A percentile compares a stretch with the other conserved stretches of the same genome.
Conservation (phyloP, 2,329 filamentous ascomycete genomes). For the Pseudocercospora vitis region DNA sequence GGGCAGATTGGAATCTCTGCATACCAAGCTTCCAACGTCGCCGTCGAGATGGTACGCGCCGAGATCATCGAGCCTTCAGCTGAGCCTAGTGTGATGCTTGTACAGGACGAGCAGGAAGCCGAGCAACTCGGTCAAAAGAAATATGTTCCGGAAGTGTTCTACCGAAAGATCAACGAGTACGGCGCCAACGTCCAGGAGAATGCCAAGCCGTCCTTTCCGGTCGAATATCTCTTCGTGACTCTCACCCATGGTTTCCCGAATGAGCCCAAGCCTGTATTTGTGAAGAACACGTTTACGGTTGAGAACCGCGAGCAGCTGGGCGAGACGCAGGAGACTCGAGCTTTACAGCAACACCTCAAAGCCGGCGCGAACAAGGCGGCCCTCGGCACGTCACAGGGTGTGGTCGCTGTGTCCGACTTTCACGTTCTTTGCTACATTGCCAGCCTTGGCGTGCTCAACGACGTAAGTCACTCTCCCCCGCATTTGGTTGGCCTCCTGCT, state of each 20-base stretch:
- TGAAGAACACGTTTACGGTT: constrained; percentile 80
- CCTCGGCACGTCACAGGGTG: constrained; percentile 62
- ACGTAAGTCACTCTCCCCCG: constrained; percentile 56
- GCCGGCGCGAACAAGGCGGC: constrained; percentile 51
- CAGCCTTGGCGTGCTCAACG: constrained; percentile 74
- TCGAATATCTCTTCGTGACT: constrained; percentile 94
- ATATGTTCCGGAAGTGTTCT: constrained; percentile 98
- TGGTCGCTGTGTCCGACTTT: constrained; percentile 81
- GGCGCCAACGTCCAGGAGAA: constrained; percentile 95
- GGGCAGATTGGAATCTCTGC: constrained; percentile 85
- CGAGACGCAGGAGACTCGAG: constrained; percentile 75
- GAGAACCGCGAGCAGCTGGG: constrained; percentile 89
- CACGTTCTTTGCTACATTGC: constrained; percentile 88
- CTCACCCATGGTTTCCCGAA: constrained; percentile 90
- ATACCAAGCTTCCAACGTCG: constrained; percentile 93
- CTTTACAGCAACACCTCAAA: constrained; percentile 67
- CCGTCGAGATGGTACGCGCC: constrained; percentile 93
- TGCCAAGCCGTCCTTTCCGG: constrained; percentile 91
- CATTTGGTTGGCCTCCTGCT: constrained; percentile 1
- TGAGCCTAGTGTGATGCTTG: constrained; percentile 90
- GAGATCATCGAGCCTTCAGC: constrained; percentile 94
- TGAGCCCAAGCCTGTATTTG: constrained; percentile 63
- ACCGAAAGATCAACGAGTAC: constrained; percentile 92
- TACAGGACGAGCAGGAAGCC: constrained; percentile 86
- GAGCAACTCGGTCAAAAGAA: constrained; percentile 67